These are phyloP conservation scores for Irpex sp. DNA, from an alignment of 1,284 basidiomycete genomes.

Conservation along the genomic window DNA sequence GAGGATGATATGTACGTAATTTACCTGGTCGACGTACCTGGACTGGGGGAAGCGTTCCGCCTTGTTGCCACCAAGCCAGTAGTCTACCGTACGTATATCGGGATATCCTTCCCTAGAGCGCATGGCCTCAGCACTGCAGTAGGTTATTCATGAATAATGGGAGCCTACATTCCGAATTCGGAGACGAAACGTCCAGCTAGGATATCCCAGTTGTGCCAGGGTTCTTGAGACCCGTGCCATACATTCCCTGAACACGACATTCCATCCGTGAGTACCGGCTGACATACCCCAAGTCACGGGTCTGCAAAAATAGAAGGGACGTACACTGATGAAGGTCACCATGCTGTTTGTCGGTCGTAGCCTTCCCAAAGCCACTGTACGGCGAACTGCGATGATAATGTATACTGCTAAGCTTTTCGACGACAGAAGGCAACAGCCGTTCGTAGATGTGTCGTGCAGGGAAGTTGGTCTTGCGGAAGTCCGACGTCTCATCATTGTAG, in stretches of 20 bases:
- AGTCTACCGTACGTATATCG: constrained; percentile 76
- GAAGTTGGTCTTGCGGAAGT: constrained; percentile 80
- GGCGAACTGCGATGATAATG: constrained; percentile 83
- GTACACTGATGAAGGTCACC: constrained; percentile 86
- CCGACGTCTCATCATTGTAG: constrained; percentile 74
- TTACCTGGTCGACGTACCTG: constrained; percentile 35
- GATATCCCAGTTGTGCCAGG: constrained; percentile 87
- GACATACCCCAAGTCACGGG: background rate
- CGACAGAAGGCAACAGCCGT: constrained; percentile 68
- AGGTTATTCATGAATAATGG: background rate
- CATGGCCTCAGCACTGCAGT: constrained; percentile 1
- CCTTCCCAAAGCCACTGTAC: constrained; percentile 76
- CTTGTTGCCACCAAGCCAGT: constrained; percentile 71
- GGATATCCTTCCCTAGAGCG: constrained; percentile 71
- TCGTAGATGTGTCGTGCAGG: constrained; percentile 89
- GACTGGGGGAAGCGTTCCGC: constrained; percentile 82
- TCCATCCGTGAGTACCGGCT: background rate
- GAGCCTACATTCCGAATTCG: constrained; percentile 77
- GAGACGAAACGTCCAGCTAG: constrained; percentile 84
- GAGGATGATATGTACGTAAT: constrained; percentile 16
- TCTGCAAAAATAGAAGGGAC: constrained; percentile 15
- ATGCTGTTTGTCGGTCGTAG: constrained; percentile 66
- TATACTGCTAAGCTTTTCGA: constrained; percentile 57
- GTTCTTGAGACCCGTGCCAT: constrained; percentile 85
- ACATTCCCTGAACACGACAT: constrained; percentile 62